These are phyloP conservation scores for Steccherinum ochraceum DNA, from an alignment of 768 basidiomycete species.

Conservation along the genomic window DNA sequence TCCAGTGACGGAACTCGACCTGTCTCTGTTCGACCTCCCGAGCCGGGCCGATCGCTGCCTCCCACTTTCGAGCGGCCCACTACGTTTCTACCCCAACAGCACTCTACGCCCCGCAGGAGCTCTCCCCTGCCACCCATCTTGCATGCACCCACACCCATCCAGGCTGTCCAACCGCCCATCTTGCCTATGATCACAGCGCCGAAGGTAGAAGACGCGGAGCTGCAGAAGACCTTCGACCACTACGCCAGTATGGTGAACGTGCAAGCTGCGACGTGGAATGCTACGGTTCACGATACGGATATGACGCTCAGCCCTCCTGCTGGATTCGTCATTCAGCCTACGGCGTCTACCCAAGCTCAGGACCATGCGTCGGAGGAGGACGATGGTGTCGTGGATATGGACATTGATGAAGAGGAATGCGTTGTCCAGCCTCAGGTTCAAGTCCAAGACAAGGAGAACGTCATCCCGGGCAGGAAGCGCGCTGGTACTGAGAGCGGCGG, in stretches of 20 bases:
- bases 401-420: slow-evolving; percentile 35
- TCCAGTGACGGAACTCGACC: not conserved
- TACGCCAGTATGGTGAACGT: slow-evolving; percentile 42
- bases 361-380: not conserved
- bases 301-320: no score
- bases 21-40: not conserved
- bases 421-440: no score
- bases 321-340: not conserved
- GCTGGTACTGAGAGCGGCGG: slow-evolving; percentile 27
- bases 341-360: not conserved
- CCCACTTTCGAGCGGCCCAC: slow-evolving; percentile 2
- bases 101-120: not conserved
- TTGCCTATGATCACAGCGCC: slow-evolving; percentile 39
- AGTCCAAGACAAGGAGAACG: not conserved
- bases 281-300: not conserved
- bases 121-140: slow-evolving; percentile 11
- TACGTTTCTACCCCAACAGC: not conserved
- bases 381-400: not conserved
- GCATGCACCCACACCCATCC: slow-evolving; percentile 17
- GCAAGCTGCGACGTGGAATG: slow-evolving; percentile 23
- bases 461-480: slow-evolving; percentile 2
- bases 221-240: slow-evolving; percentile 38
- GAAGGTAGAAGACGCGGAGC: slow-evolving; percentile 30
- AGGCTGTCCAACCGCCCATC: slow-evolving; percentile 11
- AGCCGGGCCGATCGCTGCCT: not conserved